These are phyloP conservation scores for Candida michaelii DNA, from an alignment of 805 yeast genomes.

Conservation along the genomic window DNA sequence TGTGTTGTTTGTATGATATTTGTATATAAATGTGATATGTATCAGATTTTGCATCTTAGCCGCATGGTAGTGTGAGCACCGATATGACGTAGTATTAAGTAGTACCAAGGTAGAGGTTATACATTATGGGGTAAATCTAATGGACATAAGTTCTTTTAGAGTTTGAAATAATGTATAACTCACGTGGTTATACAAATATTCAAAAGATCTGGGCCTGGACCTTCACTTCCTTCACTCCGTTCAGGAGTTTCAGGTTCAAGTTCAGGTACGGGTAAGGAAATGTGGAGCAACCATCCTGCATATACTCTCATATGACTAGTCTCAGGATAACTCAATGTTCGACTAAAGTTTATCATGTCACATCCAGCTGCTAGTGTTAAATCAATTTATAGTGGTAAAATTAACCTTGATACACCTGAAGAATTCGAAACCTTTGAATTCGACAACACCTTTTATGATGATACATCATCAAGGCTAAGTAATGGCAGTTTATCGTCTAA, in stretches of 20 bases:
- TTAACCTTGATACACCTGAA: constrained; percentile 27
- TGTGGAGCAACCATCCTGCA: background rate
- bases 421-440: constrained; percentile 20
- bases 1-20: background rate
- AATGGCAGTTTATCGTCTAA: constrained; percentile 19
- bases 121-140: no score
- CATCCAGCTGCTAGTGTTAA: constrained; percentile 44
- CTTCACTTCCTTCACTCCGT: no score
- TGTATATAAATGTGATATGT: background rate
- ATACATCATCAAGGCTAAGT: constrained; percentile 11
- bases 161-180: no score
- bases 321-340: background rate
- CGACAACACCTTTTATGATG: constrained; percentile 7
- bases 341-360: constrained; percentile 24
- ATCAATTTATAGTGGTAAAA: constrained; percentile 37
- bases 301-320: background rate
- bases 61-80: no score
- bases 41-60: no score
- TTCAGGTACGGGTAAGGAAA: no score
- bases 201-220: no score
- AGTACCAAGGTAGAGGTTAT: no score
- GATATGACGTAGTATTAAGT: no score
- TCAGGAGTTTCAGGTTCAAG: no score
- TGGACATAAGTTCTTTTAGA: no score
- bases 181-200: no score